phyloP scores from a whole-genome alignment of 768 basidiomycete species.

The Lyophyllum shimeji region DNA sequence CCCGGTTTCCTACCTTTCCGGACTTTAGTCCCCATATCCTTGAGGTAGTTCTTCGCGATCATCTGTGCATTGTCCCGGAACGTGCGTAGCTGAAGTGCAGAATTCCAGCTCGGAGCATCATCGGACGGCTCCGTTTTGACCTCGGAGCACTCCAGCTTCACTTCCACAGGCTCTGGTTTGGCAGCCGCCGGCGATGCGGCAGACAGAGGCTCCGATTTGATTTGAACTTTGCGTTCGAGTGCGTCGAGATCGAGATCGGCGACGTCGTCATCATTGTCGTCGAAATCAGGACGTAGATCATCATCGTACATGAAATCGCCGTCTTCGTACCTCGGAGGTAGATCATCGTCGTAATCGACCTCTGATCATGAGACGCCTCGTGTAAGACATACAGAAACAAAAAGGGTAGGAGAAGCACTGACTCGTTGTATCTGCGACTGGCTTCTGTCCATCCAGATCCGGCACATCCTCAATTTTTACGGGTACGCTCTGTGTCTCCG shows the following conservation, averaged over 20 bases:
- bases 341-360: not conserved
- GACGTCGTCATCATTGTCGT: not conserved
- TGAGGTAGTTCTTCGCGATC: constrained; percentile 5
- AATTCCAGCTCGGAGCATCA: not conserved
- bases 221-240: not conserved
- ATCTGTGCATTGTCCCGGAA: constrained; percentile 8
- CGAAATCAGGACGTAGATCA: constrained; percentile 1
- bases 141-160: not conserved
- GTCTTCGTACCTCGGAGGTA: not conserved
- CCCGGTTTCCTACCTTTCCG: not conserved
- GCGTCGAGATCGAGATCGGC: constrained; percentile 1
- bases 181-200: not conserved
- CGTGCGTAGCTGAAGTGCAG: constrained; percentile 6
- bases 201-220: not conserved
- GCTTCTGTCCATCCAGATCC: not conserved
- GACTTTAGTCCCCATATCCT: not conserved
- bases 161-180: not conserved
- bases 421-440: not conserved
- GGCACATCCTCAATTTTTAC: constrained; percentile 3
- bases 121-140: not conserved
- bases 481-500: not conserved
- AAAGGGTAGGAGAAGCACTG: not conserved
- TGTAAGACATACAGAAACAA: not conserved
- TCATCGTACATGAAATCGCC: not conserved
- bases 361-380: not conserved